Evolutionary conservation across 1,284 basidiomycete genomes (phyloP).

Genomic region (Puccinia polysora): DNA sequence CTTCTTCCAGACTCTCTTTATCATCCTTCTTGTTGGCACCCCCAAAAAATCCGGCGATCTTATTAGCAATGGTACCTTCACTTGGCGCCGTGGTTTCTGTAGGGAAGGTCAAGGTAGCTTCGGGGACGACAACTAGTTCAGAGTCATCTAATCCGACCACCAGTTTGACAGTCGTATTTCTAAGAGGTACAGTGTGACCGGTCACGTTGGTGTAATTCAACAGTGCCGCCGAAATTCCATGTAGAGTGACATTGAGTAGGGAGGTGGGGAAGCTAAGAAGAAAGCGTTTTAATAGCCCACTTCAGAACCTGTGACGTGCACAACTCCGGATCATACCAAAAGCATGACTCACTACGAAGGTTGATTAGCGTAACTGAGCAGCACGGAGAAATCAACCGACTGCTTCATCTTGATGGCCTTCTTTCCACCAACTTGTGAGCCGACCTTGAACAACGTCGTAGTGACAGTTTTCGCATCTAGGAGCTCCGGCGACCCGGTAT

Average conservation of each 20-base stretch:
- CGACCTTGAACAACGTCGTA: constrained; percentile 68
- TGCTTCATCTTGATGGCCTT: constrained; percentile 70
- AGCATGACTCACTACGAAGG: constrained; percentile 59
- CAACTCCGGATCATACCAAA: no score
- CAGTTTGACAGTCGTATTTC: constrained; percentile 70
- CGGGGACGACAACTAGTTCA: constrained; percentile 62
- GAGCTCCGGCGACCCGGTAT: constrained; percentile 41
- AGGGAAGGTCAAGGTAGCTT: constrained; percentile 69
- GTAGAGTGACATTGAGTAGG: constrained; percentile 65
- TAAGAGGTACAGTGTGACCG: constrained; percentile 55
- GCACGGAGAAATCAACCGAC: constrained; percentile 69
- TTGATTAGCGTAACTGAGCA: constrained; percentile 58
- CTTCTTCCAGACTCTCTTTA: constrained; percentile 32
- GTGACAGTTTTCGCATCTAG: constrained; percentile 62
- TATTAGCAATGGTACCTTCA: constrained; percentile 57
- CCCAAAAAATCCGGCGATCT: constrained; percentile 78
- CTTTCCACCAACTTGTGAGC: constrained; percentile 69
- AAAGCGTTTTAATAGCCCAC: constrained; percentile 2
- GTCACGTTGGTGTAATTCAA: constrained; percentile 67
- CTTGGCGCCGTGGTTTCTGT: constrained; percentile 54
- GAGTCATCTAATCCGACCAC: constrained; percentile 75
- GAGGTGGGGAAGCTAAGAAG: constrained; percentile 34
- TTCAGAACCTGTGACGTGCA: constrained; percentile 62
- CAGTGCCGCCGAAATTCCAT: constrained; percentile 66
- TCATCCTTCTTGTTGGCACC: constrained; percentile 55